phyloP scores from a whole-genome alignment of 495 filamentous ascomycete species.

The Neurospora sp. region DNA sequence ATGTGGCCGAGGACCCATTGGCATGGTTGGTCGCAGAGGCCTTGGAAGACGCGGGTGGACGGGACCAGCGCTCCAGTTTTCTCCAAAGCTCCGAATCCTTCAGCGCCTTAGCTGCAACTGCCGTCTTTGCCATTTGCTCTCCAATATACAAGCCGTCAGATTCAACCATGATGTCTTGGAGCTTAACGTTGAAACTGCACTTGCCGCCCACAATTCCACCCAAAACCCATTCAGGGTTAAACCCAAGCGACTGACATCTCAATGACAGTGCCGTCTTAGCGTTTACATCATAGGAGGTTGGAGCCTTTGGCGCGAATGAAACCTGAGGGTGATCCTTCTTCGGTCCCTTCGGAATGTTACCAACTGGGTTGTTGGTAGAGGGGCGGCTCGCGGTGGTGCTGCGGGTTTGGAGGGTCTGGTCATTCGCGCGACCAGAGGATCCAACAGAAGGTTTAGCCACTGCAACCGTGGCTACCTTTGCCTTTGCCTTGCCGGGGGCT shows the following conservation, averaged over 20 bases:
- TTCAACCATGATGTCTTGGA: background rate
- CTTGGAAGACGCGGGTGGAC: background rate
- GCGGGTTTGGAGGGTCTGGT: background rate
- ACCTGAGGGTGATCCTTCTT: background rate
- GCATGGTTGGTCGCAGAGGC: too few species aligned
- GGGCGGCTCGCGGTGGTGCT: background rate
- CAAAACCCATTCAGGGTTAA: constrained; percentile 18
- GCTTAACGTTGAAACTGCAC: constrained; percentile 5
- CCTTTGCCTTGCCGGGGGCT: background rate
- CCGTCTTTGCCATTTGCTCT: background rate
- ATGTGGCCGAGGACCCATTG: background rate
- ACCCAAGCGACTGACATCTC: constrained; percentile 22
- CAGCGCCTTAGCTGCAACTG: constrained; percentile 9
- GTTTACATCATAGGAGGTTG: background rate
- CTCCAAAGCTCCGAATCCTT: background rate
- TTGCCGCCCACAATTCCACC: background rate
- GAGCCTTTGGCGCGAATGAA: background rate
- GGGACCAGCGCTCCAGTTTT: background rate
- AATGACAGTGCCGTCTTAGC: background rate
- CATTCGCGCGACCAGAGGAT: background rate
- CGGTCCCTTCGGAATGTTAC: background rate
- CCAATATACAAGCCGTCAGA: background rate
- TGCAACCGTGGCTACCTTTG: background rate
- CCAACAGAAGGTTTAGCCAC: background rate
- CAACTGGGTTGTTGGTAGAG: background rate